Percentiles rank a stretch among this genome's conserved stretches.
Conservation (phyloP, 768 basidiomycete species). For the Gloeophyllum trabeum region DNA sequence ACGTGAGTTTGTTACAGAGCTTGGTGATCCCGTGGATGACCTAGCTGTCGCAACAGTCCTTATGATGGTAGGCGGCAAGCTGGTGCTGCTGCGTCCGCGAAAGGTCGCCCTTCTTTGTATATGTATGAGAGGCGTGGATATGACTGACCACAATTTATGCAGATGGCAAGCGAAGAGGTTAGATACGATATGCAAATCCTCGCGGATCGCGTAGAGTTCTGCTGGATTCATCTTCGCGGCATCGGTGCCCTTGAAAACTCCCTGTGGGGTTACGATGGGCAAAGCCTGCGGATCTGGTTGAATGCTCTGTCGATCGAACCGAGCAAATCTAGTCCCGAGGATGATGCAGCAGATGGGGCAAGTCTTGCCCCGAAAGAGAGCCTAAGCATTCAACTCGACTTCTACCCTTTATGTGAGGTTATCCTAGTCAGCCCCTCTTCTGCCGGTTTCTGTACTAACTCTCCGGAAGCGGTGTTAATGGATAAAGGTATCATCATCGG, state of each 20-base stretch:
- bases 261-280: conserved; percentile 93
- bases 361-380: conserved; percentile 90
- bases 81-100: conserved; percentile 81
- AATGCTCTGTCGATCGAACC: conserved; percentile 88
- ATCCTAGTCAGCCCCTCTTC: neutral
- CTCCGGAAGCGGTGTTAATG: conserved; percentile 78
- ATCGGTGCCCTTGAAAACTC: conserved; percentile 94
- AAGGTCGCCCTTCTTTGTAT: conserved; percentile 38
- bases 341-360: conserved; percentile 26
- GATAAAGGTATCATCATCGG: conserved; percentile 99
- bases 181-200: conserved; percentile 97
- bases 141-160: neutral
- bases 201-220: conserved; percentile 94
- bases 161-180: conserved; percentile 83
- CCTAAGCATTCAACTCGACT: conserved; percentile 84
- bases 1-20: conserved; percentile 37
- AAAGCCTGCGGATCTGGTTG: conserved; percentile 85
- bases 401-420: conserved; percentile 84
- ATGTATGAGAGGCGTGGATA: neutral
- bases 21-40: conserved; percentile 91
- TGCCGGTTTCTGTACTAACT: conserved; percentile 5
- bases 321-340: conserved; percentile 14
- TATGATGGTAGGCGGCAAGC: conserved; percentile 88
- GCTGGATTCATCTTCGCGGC: conserved; percentile 95
- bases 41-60: conserved; percentile 89